Conservation (phyloP, 345 rosid species). For the Rhodomyrtus tomentosa region DNA sequence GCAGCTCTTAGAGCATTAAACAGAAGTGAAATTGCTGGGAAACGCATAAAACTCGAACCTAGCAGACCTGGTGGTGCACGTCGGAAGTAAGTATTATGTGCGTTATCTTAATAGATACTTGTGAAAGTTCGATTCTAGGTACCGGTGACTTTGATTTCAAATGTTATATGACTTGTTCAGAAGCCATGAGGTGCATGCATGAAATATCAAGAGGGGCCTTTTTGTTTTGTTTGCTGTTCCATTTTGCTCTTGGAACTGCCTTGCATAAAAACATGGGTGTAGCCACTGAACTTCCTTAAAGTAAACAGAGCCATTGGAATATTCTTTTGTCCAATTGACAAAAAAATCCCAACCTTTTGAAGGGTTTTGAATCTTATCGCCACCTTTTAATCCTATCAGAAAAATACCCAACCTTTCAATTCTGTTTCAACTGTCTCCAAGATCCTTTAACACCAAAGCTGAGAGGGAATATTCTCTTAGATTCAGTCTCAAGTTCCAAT, state of each 20-base stretch:
- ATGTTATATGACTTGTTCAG: not conserved
- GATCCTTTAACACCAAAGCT: not conserved
- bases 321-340: not conserved
- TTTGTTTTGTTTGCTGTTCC: not conserved
- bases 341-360: not conserved
- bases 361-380: not conserved
- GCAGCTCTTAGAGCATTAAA: constrained; percentile 78
- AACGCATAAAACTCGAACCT: constrained; percentile 94
- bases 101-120: not conserved
- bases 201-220: not conserved
- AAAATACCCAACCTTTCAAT: not conserved
- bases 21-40: constrained; percentile 92
- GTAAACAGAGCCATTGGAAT: not conserved
- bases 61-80: constrained; percentile 98
- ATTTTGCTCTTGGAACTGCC: not conserved
- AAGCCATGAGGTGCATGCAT: not conserved
- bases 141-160: not conserved
- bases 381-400: not conserved
- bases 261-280: not conserved
- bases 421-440: not conserved
- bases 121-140: not conserved
- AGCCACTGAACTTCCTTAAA: not conserved
- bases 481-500: not conserved
- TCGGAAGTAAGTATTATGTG: constrained; percentile 42
- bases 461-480: not conserved